Evolutionary conservation across 306 rosid genomes (phyloP).

Genomic region (Luffa acutangula): DNA sequence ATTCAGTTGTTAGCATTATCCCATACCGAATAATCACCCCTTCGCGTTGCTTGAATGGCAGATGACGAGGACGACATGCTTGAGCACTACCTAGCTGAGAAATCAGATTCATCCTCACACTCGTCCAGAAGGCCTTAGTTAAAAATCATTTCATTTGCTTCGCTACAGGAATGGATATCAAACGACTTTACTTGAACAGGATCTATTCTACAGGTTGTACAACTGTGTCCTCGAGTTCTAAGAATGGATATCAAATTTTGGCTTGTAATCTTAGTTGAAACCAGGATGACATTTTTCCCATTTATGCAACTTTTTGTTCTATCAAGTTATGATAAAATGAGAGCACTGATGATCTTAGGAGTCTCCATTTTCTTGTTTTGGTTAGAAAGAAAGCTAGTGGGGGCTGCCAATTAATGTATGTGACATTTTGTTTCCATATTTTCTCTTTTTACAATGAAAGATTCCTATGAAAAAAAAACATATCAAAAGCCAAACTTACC

Average conservation of each 20-base stretch:
- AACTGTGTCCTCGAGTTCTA: too few relatives aligned
- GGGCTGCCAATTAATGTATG: not conserved
- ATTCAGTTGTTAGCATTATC: not conserved
- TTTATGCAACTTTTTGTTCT: not conserved
- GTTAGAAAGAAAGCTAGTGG: not conserved
- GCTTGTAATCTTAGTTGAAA: conserved; percentile 4
- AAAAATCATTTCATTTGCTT: conserved; percentile 2
- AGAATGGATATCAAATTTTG: conserved; percentile 4
- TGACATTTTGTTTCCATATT: not conserved
- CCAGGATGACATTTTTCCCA: not conserved
- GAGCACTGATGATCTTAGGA: not conserved
- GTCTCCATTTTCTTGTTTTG: not conserved
- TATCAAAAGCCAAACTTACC: not conserved
- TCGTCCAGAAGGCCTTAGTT: conserved; percentile 46
- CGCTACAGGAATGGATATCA: not conserved
- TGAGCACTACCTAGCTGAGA: conserved; percentile 93
- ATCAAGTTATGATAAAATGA: not conserved
- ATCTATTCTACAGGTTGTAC: too few relatives aligned
- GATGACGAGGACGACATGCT: conserved; percentile 99
- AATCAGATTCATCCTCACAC: conserved; percentile 56
- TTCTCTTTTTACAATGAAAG: not conserved
- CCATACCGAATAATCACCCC: not conserved
- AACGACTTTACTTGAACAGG: not conserved
- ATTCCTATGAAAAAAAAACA: not conserved
- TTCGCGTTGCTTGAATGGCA: conserved; percentile 17